Conservation (phyloP, 2,329 filamentous ascomycete species). For the Apiospora pterosperma region DNA sequence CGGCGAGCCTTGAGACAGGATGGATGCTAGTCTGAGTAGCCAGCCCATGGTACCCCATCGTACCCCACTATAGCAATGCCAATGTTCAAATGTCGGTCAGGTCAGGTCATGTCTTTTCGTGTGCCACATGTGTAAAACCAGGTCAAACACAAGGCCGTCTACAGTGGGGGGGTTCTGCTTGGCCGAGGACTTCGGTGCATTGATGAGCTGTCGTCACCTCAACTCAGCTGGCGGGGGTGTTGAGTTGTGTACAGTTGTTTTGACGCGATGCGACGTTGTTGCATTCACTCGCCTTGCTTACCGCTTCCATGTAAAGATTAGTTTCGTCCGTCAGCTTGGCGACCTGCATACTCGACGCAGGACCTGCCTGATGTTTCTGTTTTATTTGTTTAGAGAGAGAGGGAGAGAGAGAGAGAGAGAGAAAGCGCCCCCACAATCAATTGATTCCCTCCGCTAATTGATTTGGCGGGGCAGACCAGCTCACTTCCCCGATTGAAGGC, state of each 20-base stretch:
- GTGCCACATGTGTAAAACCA: neutral
- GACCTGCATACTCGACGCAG: no score
- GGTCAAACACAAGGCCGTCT: neutral
- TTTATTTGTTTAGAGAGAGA: no score
- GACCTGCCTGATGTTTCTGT: no score
- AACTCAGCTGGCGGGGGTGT: no score
- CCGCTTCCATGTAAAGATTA: no score
- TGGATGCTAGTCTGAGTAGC: neutral
- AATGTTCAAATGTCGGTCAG: neutral
- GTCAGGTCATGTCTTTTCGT: neutral
- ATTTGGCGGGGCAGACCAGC: neutral
- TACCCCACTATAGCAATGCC: neutral
- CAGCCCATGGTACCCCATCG: neutral
- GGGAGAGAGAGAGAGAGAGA: no score
- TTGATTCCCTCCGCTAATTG: no score
- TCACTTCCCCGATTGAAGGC: neutral
- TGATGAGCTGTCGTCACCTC: constrained; percentile 1
- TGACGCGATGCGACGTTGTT: neutral
- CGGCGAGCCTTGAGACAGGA: constrained; percentile 32
- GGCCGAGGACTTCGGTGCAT: neutral
- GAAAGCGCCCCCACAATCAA: no score
- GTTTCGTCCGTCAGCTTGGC: no score
- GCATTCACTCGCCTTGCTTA: no score
- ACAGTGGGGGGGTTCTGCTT: neutral
- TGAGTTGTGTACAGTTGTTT: neutral